A percentile compares a stretch with the other conserved stretches of the same genome.
These are phyloP conservation scores for Russula sp. DNA, from an alignment of 768 basidiomycete genomes.

Conservation along the genomic window DNA sequence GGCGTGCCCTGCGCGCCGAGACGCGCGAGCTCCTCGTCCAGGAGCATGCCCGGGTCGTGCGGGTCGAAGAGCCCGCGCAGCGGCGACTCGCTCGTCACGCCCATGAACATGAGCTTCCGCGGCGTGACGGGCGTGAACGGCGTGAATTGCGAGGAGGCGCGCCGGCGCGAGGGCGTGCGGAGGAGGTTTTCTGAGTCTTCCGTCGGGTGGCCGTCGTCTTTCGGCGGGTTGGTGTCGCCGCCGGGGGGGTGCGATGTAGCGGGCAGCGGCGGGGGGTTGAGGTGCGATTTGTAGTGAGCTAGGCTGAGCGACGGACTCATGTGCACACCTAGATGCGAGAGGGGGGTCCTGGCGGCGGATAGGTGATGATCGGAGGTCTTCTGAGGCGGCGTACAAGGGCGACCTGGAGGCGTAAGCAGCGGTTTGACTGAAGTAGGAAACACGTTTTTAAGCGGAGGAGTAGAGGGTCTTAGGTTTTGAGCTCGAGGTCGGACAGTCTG, in stretches of 20 bases:
- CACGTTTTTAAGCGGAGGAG: conserved; percentile 14
- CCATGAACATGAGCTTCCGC: conserved; percentile 36
- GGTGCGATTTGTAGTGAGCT: conserved; percentile 60
- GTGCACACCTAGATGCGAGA: conserved; percentile 62
- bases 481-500: conserved; percentile 8
- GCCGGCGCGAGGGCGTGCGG: conserved; percentile 43
- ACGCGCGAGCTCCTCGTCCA: conserved; percentile 69
- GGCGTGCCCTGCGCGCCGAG: conserved; percentile 26
- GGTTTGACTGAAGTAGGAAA: conserved; percentile 8
- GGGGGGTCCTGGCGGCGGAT: conserved; percentile 58
- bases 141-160: conserved; percentile 26
- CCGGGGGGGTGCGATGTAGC: conserved; percentile 29
- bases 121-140: conserved; percentile 39
- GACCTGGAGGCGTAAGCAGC: conserved; percentile 34
- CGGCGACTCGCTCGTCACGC: conserved; percentile 34
- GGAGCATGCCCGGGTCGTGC: conserved; percentile 57
- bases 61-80: conserved; percentile 59
- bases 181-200: conserved; percentile 29
- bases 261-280: conserved; percentile 64
- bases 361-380: conserved; percentile 34
- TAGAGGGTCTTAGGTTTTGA: conserved; percentile 1
- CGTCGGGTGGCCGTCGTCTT: conserved; percentile 27
- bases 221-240: conserved; percentile 36
- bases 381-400: conserved; percentile 37
- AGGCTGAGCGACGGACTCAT: conserved; percentile 65